Evolutionary conservation across 2,329 filamentous ascomycete genomes (phyloP).

Genomic region (Clonostachys rosea): DNA sequence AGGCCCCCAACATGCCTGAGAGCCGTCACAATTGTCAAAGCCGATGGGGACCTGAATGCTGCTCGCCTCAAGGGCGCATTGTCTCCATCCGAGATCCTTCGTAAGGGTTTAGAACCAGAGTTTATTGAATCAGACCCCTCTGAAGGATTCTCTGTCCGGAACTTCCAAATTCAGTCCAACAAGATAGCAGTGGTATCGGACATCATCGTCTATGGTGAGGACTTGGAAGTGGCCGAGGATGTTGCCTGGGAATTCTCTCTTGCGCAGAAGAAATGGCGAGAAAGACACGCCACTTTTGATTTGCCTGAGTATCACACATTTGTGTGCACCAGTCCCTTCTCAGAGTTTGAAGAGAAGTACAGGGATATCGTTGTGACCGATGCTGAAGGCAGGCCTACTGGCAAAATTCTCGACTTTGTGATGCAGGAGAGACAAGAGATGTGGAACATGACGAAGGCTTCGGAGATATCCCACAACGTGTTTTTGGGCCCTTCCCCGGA

Average conservation of each 20-base stretch:
- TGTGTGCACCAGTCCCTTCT: constrained; percentile 60
- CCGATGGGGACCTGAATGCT: constrained; percentile 70
- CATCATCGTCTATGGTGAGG: constrained; percentile 85
- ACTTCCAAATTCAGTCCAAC: constrained; percentile 92
- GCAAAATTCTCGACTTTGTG: constrained; percentile 81
- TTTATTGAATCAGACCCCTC: constrained; percentile 83
- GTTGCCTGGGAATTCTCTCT: constrained; percentile 65
- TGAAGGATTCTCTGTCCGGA: constrained; percentile 91
- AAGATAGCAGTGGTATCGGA: constrained; percentile 88
- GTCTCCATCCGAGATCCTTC: constrained; percentile 73
- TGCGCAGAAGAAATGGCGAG: constrained; percentile 73
- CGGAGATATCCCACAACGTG: constrained; percentile 84
- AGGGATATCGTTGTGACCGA: constrained; percentile 72
- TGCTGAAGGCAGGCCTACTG: constrained; percentile 65
- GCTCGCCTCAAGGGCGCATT: constrained; percentile 85
- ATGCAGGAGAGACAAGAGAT: constrained; percentile 88
- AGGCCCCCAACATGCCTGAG: constrained; percentile 70
- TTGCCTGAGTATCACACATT: constrained; percentile 81
- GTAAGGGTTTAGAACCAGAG: constrained; percentile 39
- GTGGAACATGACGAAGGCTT: constrained; percentile 86
- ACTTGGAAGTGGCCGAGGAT: constrained; percentile 54
- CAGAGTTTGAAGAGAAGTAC: constrained; percentile 66
- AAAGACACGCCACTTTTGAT: constrained; percentile 41
- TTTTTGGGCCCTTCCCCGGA: constrained; percentile 88
- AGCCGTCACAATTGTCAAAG: constrained; percentile 81